Evolutionary conservation across 1,284 basidiomycete species (phyloP).

Genomic region (Spongispora temasekensis): DNA sequence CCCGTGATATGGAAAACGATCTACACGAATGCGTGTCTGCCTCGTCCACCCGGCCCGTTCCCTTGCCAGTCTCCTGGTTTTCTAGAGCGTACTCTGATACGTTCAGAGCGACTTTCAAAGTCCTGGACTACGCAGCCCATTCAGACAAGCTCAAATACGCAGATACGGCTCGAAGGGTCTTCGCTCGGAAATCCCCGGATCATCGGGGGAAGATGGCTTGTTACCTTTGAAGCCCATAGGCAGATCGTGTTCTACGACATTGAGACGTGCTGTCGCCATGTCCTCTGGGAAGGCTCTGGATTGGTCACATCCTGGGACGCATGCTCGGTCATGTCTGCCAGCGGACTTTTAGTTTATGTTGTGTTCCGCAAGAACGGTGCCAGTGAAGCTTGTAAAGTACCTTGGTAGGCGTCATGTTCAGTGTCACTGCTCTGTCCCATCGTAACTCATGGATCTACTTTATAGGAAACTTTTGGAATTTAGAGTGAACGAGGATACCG

Average conservation of each 20-base stretch:
- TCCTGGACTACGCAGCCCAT: constrained; percentile 10
- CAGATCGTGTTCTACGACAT: constrained; percentile 8
- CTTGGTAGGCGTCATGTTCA: background rate
- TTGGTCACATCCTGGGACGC: constrained; percentile 4
- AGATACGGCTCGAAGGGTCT: background rate
- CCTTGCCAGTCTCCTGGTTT: constrained; percentile 4
- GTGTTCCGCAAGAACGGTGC: background rate
- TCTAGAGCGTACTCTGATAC: constrained; percentile 5
- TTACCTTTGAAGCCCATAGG: constrained; percentile 5
- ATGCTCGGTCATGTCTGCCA: constrained; percentile 7
- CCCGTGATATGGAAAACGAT: constrained; percentile 8
- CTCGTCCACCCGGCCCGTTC: constrained; percentile 13
- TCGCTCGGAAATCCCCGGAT: background rate
- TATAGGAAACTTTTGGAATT: constrained; percentile 7
- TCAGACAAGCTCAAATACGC: background rate
- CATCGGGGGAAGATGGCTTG: constrained; percentile 9
- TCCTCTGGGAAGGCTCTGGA: constrained; percentile 8
- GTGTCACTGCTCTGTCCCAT: background rate
- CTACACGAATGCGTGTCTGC: constrained; percentile 8
- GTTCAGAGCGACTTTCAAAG: constrained; percentile 3
- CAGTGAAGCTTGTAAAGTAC: background rate
- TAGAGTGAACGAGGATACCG: background rate
- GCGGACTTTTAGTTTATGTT: constrained; percentile 6
- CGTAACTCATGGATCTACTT: background rate
- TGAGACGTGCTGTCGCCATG: constrained; percentile 3